Evolutionary conservation across 345 rosid species (phyloP), one percentile per base, ranked within the genome.

Genomic region (Murraya paniculata): DNA sequence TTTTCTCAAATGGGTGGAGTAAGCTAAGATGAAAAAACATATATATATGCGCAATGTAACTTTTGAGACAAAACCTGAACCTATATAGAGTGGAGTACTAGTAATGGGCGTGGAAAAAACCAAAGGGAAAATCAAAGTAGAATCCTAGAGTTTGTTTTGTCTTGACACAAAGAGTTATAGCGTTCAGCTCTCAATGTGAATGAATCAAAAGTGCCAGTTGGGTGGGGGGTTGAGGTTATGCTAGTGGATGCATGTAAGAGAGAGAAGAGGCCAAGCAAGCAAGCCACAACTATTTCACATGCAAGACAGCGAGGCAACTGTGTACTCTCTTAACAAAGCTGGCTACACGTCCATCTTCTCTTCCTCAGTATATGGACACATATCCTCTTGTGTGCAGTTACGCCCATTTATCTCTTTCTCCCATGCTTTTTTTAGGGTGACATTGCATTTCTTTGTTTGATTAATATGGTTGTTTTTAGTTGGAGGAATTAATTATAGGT

Each of bases 231-330:
- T 39, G 79, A 69, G 79, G 68, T 55, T 30, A 65, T 68, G 67
- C 16, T 13, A 14, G 68, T 75, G 83, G 83, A 31, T 79, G 81
- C 81, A 72, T 68, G 75, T 16, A 72, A 76, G 73, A 21, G 38
- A 33, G 72, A 65, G 9, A 25, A 18, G 71, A 59, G 61, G 75
- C 48, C 71, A 14, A 76, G 72, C 72, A 77, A 78, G 59, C 64
- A 28, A 41, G 78, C 77, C 85, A 80, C 83, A 80, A 68, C 75
- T 38, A 6, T 78, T 80, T 81, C 92, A 90, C 94, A 85, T 89
- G 92, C 82, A 79, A 72, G 91, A 86, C 94, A 87, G 91, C 94
- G 78, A 84, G 89, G 89, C 94, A 85, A 65, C 84, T 73, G 81
- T 65, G 89, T 83, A 80, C 85, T 76, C 83, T 78, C 84, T 82